These are phyloP conservation scores for Russula sp. DNA, from an alignment of 768 basidiomycete species.

Conservation along the genomic window DNA sequence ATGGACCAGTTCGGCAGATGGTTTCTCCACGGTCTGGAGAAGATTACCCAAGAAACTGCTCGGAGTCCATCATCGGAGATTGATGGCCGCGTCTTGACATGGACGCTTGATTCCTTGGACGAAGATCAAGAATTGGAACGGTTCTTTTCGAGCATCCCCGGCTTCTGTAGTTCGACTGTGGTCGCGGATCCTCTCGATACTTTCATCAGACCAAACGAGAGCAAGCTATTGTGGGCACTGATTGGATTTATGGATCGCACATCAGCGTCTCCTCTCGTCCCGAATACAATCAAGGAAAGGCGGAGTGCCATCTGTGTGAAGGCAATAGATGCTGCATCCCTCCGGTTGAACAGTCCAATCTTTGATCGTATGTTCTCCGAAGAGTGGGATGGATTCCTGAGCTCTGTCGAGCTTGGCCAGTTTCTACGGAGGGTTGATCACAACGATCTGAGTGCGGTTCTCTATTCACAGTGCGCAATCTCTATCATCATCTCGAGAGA, in stretches of 20 bases:
- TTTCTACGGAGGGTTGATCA: not conserved
- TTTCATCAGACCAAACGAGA: not conserved
- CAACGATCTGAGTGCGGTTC: not conserved
- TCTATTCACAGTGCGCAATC: not conserved
- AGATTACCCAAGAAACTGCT: not conserved
- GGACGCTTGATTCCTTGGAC: not conserved
- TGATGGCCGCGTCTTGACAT: not conserved
- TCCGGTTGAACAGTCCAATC: not conserved
- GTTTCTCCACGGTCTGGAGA: not conserved
- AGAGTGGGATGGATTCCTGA: conserved; percentile 3
- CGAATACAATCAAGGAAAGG: not conserved
- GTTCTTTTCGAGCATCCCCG: not conserved
- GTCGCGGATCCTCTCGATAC: not conserved
- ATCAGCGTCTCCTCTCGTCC: not conserved
- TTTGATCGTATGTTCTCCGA: not conserved
- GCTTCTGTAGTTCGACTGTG: not conserved
- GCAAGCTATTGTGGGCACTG: not conserved
- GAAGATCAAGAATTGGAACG: conserved; percentile 1
- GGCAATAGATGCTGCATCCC: not conserved
- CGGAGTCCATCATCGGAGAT: not conserved
- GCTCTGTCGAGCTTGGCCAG: conserved; percentile 5
- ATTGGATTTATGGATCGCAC: conserved; percentile 1
- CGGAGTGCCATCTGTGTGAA: not conserved
- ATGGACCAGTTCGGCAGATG: not conserved
- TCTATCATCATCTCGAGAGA: not conserved